Evolutionary conservation across 192 early-diverging fungal species (phyloP), one percentile per base, ranked within the genome.

Genomic region (Irineochytrium annulatum): DNA sequence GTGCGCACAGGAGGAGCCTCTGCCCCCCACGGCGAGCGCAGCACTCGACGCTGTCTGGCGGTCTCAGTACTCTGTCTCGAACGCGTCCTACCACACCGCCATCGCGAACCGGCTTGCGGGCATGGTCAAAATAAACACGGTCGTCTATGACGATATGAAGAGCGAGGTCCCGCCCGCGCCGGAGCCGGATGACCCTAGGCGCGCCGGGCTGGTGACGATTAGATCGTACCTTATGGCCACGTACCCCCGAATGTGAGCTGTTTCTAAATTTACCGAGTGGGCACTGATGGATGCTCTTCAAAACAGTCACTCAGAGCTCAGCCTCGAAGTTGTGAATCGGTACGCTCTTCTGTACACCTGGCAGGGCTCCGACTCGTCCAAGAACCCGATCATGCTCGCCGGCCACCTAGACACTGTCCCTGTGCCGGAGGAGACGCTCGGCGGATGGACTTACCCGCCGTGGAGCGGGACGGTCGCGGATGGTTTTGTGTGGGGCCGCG

Each of bases 281-380:
- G 6, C 41, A 4, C 24, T 34, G 14, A 34, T n/a, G 33, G 16
- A n/a, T 16, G 17, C 26, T 16, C 27, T 22, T n/a, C n/a, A n/a
- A n/a, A n/a, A 2, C 31, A 69, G 68, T 22, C 71, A 73, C 51
- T 5, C 53, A 41, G 28, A 56, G 0, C 41, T 73, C 31, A 35
- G 16, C 1, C 29, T 43, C 1, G 63, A 68, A 22, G 56, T 69
- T 6, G 48, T 74, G 27, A 70, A 74, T 51, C n/a, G 46, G n/a
- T 70, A 74, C 39, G 62, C 54, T 17, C 55, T 74, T n/a, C 49
- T 74, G 29, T 74, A 70, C 63, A 61, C 63, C 3, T 74, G 72
- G 72, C 16, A 60, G 28, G 72, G 72, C 2, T 34, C 35, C 0
- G 64, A 74, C 46, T n/a, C 31, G 11, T 5, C 26, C 6, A 16